These are phyloP conservation scores for Rubus idaeus DNA, from an alignment of 306 rosid species.

Conservation along the genomic window DNA sequence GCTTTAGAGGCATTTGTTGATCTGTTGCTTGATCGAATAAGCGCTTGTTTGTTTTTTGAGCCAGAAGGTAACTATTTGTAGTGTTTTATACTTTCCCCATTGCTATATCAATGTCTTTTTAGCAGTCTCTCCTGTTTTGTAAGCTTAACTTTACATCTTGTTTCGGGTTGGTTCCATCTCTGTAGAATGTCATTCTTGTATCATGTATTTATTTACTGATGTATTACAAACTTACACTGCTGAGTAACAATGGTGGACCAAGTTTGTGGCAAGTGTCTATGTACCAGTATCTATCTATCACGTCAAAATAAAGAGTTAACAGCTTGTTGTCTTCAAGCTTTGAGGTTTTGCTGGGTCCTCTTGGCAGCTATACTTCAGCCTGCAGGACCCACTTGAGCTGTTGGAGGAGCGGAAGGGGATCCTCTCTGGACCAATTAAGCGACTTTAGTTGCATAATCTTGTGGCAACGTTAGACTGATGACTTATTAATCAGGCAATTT, in stretches of 20 bases:
- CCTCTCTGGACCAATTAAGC: neutral
- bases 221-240: conserved; percentile 10
- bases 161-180: conserved; percentile 17
- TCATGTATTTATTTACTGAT: neutral
- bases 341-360: conserved; percentile 14
- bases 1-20: conserved; percentile 10
- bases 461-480: neutral
- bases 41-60: conserved; percentile 10
- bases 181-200: conserved; percentile 11
- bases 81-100: neutral
- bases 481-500: conserved; percentile 3
- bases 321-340: neutral
- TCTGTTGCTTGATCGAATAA: conserved; percentile 17
- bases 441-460: conserved; percentile 8
- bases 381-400: neutral
- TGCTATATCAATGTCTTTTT: neutral
- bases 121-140: conserved; percentile 7
- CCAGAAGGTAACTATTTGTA: neutral
- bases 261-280: conserved; percentile 17
- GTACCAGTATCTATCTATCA: conserved; percentile 3
- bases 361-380: conserved; percentile 5
- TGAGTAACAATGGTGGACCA: conserved; percentile 15
- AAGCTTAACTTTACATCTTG: conserved; percentile 8
- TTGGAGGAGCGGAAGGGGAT: conserved; percentile 10
- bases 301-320: neutral